Evolutionary conservation across 768 basidiomycete species (phyloP).

Genomic region (Lactarius indigo): DNA sequence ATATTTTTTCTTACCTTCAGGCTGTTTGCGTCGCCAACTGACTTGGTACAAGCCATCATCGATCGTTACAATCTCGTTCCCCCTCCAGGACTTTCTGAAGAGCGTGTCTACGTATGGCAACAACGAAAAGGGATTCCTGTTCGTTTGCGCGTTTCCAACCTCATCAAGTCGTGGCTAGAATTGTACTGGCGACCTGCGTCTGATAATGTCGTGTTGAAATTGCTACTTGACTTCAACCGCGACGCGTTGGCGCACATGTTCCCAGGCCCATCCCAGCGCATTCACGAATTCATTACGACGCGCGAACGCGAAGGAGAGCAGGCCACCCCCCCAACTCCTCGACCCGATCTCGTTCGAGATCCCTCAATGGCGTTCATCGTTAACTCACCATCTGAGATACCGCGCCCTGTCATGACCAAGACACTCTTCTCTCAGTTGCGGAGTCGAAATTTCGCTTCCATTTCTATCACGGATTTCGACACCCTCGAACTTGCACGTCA

Average conservation of each 20-base stretch:
- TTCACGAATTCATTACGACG: constrained; percentile 60
- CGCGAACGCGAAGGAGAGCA: constrained; percentile 40
- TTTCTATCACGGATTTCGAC: constrained; percentile 88
- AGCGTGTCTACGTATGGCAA: constrained; percentile 72
- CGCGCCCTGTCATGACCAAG: constrained; percentile 85
- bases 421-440: constrained; percentile 64
- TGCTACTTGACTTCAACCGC: constrained; percentile 56
- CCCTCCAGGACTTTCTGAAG: constrained; percentile 51
- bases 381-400: constrained; percentile 59
- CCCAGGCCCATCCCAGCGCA: constrained; percentile 66
- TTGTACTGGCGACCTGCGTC: constrained; percentile 77
- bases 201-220: constrained; percentile 62
- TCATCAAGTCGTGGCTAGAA: constrained; percentile 94
- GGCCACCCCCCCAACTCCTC: constrained; percentile 49
- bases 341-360: constrained; percentile 64
- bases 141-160: constrained; percentile 85
- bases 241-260: constrained; percentile 61
- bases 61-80: constrained; percentile 79
- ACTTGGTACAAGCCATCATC: constrained; percentile 75
- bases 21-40: constrained; percentile 74
- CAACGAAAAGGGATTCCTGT: constrained; percentile 87
- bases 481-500: constrained; percentile 89
- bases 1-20: constrained; percentile 97
- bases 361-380: constrained; percentile 62
- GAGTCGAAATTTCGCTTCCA: constrained; percentile 55